Conservation (phyloP, 2,329 filamentous ascomycete genomes). For the Alternaria consortialis region DNA sequence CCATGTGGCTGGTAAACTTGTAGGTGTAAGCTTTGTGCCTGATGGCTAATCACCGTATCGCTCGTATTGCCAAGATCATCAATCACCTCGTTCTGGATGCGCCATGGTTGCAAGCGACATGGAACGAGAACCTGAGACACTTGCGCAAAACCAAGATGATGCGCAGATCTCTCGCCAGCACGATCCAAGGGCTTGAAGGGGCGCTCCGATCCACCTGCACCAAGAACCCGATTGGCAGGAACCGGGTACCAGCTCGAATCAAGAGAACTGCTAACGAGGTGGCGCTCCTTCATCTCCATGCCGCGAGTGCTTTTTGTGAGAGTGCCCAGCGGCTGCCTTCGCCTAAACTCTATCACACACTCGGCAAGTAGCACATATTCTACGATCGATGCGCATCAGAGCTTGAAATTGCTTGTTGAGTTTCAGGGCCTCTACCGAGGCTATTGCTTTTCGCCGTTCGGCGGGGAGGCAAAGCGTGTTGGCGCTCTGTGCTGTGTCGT, state of each 20-base stretch:
- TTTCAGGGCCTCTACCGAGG: background rate
- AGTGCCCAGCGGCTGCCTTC: constrained; percentile 21
- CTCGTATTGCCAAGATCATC: constrained; percentile 4
- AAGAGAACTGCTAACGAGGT: constrained; percentile 6
- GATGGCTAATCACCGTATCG: background rate
- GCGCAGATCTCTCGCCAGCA: constrained; percentile 22
- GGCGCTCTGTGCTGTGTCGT: constrained; percentile 2
- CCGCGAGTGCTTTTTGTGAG: constrained; percentile 19
- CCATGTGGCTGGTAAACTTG: constrained; percentile 5
- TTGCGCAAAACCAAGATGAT: constrained; percentile 21
- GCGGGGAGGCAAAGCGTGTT: constrained; percentile 1
- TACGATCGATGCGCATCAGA: constrained; percentile 2
- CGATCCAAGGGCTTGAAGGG: constrained; percentile 19
- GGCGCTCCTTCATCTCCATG: constrained; percentile 13
- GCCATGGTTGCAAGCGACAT: constrained; percentile 14
- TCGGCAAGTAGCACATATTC: constrained; percentile 6
- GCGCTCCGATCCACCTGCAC: constrained; percentile 17
- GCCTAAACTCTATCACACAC: constrained; percentile 20
- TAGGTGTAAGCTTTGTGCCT: background rate
- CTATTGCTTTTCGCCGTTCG: constrained; percentile 15
- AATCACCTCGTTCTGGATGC: background rate
- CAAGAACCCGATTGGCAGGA: constrained; percentile 19
- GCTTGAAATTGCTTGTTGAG: constrained; percentile 12
- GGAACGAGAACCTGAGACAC: constrained; percentile 27
- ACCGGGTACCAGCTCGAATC: constrained; percentile 6